Conservation (phyloP, 768 basidiomycete genomes). For the Mrakia blollopis region DNA sequence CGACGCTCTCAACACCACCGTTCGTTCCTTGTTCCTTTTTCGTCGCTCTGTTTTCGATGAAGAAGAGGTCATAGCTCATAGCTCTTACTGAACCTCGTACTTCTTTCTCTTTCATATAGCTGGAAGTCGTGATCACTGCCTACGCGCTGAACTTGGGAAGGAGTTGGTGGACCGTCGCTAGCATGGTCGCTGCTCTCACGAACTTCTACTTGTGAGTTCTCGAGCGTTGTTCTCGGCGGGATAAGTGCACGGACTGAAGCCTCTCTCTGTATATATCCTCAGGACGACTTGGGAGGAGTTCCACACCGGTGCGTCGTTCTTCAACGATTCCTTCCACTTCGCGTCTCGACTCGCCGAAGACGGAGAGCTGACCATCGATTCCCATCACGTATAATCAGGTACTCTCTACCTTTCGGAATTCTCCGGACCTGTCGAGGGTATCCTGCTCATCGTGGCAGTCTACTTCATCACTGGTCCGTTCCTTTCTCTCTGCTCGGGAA, state of each 20-base stretch:
- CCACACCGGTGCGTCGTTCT: slow-evolving; percentile 39
- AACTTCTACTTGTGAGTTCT: slow-evolving; percentile 62
- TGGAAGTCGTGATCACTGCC: slow-evolving; percentile 76
- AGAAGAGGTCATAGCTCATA: too few relatives aligned
- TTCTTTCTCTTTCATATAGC: slow-evolving; percentile 49
- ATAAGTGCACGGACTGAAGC: not conserved
- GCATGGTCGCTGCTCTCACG: slow-evolving; percentile 67
- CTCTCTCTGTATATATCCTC: not conserved
- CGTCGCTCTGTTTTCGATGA: not conserved
- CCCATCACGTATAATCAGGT: slow-evolving; percentile 48
- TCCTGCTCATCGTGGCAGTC: slow-evolving; percentile 72
- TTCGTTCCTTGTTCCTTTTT: slow-evolving; percentile 42
- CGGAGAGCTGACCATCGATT: not conserved
- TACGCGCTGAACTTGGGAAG: slow-evolving; percentile 85
- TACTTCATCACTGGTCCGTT: slow-evolving; percentile 64
- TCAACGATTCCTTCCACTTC: not conserved
- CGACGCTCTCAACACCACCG: slow-evolving; percentile 92
- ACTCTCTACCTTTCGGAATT: slow-evolving; percentile 86
- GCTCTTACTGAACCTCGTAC: too few relatives aligned
- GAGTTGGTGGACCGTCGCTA: slow-evolving; percentile 95
- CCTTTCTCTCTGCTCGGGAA: not conserved
- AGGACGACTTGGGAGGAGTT: slow-evolving; percentile 35
- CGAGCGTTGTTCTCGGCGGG: not conserved
- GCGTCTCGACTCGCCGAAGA: not conserved
- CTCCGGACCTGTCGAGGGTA: slow-evolving; percentile 95